Conservation (phyloP, 2,329 filamentous ascomycete genomes). For the Trichoderma atrobrunneum region DNA sequence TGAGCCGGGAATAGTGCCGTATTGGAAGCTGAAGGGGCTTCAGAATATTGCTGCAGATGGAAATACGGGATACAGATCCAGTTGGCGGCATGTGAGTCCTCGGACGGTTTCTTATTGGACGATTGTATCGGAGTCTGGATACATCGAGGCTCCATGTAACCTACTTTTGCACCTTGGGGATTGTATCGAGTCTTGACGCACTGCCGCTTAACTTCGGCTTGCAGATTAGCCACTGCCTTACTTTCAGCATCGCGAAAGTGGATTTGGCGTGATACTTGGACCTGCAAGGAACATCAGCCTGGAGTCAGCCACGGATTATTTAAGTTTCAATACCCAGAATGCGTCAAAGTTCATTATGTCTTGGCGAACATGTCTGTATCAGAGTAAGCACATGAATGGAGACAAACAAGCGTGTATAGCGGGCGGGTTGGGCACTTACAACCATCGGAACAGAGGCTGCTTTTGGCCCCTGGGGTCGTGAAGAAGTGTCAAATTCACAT, state of each 20-base stretch:
- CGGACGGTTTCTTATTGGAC: conserved; percentile 23
- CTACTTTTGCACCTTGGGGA: conserved; percentile 38
- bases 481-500: conserved; percentile 35
- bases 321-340: conserved; percentile 34
- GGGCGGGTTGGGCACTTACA: conserved; percentile 28
- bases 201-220: conserved; percentile 37
- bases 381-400: background rate
- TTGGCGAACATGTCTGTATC: conserved; percentile 37
- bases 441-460: conserved; percentile 42
- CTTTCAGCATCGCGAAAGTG: conserved; percentile 36
- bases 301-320: background rate
- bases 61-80: conserved; percentile 51
- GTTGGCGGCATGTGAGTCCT: conserved; percentile 25
- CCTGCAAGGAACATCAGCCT: conserved; percentile 27
- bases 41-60: conserved; percentile 43
- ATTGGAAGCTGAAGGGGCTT: conserved; percentile 33
- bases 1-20: conserved; percentile 39
- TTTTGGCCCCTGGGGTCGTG: conserved; percentile 33
- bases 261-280: conserved; percentile 35
- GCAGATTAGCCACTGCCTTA: conserved; percentile 35
- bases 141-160: conserved; percentile 41
- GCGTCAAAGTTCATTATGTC: conserved; percentile 43
- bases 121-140: conserved; percentile 37
- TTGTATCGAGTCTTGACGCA: conserved; percentile 39
- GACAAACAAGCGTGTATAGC: background rate